Evolutionary conservation across 2,329 filamentous ascomycete genomes (phyloP), one percentile per base, ranked within the genome.

Genomic region (Phyllosticta citribraziliensis): DNA sequence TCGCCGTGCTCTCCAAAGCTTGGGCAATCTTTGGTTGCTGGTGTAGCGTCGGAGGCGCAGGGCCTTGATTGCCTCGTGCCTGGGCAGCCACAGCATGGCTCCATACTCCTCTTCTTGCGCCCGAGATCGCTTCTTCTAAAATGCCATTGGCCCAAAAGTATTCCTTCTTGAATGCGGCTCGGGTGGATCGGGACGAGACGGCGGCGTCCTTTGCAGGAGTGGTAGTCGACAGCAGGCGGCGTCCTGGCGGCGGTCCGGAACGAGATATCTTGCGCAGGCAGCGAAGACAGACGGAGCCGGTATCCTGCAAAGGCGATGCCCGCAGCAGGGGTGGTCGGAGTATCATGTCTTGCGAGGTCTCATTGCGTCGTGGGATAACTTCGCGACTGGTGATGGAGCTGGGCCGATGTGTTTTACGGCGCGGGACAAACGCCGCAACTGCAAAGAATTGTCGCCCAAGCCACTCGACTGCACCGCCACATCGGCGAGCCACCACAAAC

Each of bases 141-240:
- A 68, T 62, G 17, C 70, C 63, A 62, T 75, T 75, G 50, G 71
- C 67, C 67, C 71, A 73, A 61, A 75, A 75, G 64, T 75, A 75
- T 63, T 73, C 71, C 59, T 69, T 73, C 64, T 65, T 66, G 63
- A 75, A 73, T 14, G 69, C 58, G 53, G 63, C 70, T 64, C 68
- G 66, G 52, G 67, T 68, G 66, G 68, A 70, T 19, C 67, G 68
- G 14, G 66, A 64, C 12, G 68, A 67, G 63, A 69, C 66, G 56
- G 68, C 69, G 56, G 70, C 67, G 55, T 70, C 67, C 63, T 66
- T 66, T 57, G 65, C 60, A 11, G 70, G 63, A 12, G 66, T 62
- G 6, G 67, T 63, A 35, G 66, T 67, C 35, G 71, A 72, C 63
- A 73, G 70, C 40, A 66, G 58, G 47, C 67, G 70, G 53, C 67